Evolutionary conservation across 2,329 filamentous ascomycete genomes (phyloP).

Genomic region (Pestalotiopsis sp.): DNA sequence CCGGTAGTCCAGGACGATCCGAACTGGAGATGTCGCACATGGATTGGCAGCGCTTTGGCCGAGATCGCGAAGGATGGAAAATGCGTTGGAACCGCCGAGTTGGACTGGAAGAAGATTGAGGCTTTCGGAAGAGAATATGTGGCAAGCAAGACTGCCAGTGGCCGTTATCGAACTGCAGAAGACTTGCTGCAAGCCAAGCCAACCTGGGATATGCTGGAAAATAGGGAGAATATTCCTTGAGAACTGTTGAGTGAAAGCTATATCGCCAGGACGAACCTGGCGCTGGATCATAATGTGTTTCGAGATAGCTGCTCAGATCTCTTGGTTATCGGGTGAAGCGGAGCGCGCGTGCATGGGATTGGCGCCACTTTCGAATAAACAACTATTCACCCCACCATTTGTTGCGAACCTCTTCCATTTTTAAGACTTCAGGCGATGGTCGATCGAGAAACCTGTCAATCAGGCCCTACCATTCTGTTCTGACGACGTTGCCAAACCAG

Average conservation of each 20-base stretch:
- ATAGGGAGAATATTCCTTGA: conserved; percentile 26
- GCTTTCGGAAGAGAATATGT: conserved; percentile 36
- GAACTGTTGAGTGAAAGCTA: not conserved
- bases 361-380: not conserved
- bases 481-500: not conserved
- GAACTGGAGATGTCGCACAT: conserved; percentile 42
- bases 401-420: conserved; percentile 41
- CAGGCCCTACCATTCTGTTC: conserved; percentile 38
- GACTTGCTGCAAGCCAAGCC: conserved; percentile 27
- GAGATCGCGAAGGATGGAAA: conserved; percentile 36
- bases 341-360: no score
- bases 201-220: conserved; percentile 30
- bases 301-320: no score
- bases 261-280: not conserved
- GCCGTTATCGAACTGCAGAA: conserved; percentile 19
- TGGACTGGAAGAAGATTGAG: conserved; percentile 41
- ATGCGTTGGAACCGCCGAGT: conserved; percentile 36
- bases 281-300: not conserved
- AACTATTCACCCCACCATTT: conserved; percentile 37
- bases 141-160: conserved; percentile 29
- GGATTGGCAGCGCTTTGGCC: conserved; percentile 37
- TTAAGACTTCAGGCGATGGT: conserved; percentile 34
- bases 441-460: conserved; percentile 39
- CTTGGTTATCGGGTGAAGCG: no score
- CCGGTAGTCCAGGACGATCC: conserved; percentile 36